These are phyloP conservation scores for Escallonia rubra DNA, from an alignment of 129 eudicot genomes.

Conservation along the genomic window DNA sequence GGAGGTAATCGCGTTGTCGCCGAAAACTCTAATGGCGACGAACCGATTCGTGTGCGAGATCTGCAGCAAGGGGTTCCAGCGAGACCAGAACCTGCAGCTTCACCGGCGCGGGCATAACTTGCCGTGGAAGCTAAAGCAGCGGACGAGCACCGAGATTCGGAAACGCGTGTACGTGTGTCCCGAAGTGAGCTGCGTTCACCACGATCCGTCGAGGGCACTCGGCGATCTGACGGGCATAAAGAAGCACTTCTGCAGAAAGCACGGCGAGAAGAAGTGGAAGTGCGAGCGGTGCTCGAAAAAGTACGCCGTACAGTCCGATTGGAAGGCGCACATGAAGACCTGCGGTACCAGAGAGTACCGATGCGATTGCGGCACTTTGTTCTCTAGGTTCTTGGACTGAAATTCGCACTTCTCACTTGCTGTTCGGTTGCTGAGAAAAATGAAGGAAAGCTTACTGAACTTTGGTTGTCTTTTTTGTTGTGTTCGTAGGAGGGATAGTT, in stretches of 20 bases:
- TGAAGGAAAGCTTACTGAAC: neutral
- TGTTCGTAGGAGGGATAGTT: conserved; percentile 68
- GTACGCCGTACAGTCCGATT: conserved; percentile 82
- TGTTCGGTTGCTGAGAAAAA: neutral
- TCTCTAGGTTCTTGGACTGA: conserved; percentile 46
- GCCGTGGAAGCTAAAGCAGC: conserved; percentile 80
- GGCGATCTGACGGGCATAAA: conserved; percentile 91
- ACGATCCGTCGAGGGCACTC: conserved; percentile 69
- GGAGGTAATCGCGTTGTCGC: conserved; percentile 80
- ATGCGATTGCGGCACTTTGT: conserved; percentile 89
- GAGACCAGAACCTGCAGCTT: conserved; percentile 89
- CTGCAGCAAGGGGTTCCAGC: conserved; percentile 82
- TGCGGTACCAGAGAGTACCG: conserved; percentile 77
- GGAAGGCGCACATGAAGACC: conserved; percentile 89
- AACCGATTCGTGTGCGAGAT: conserved; percentile 87
- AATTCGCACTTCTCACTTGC: too few species aligned
- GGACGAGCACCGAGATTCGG: conserved; percentile 49
- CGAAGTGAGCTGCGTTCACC: conserved; percentile 64
- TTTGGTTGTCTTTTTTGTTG: conserved; percentile 9
- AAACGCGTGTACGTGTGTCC: conserved; percentile 89
- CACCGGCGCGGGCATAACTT: conserved; percentile 89
- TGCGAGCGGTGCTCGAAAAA: conserved; percentile 78
- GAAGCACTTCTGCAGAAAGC: conserved; percentile 82
- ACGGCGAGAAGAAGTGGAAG: conserved; percentile 86
- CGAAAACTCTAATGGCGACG: conserved; percentile 61